These are phyloP conservation scores for Voacanga thouarsii DNA, from an alignment of 257 asterid genomes.

Conservation along the genomic window DNA sequence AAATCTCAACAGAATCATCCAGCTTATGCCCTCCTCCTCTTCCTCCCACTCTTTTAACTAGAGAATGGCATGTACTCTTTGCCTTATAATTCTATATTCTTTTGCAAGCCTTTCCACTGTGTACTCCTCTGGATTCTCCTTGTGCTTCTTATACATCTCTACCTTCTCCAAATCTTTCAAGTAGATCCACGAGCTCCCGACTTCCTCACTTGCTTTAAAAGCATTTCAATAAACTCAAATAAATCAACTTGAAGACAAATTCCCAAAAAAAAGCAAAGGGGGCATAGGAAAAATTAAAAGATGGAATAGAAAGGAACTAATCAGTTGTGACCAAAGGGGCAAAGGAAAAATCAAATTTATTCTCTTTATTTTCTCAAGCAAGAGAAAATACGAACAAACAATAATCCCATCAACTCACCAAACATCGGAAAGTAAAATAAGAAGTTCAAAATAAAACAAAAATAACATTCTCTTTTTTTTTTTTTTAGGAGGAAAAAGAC, in stretches of 20 bases:
- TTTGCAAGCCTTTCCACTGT: too few relatives aligned
- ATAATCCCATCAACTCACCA: too few relatives aligned
- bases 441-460: too few relatives aligned
- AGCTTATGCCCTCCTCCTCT: slow-evolving; percentile 72
- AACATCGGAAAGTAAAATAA: too few relatives aligned
- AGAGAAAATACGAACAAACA: too few relatives aligned
- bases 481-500: background rate
- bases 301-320: slow-evolving; percentile 24
- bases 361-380: too few relatives aligned
- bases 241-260: background rate
- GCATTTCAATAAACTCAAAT: slow-evolving; percentile 13
- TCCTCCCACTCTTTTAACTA: too few relatives aligned
- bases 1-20: slow-evolving; percentile 66
- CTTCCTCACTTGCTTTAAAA: slow-evolving; percentile 61
- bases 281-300: background rate
- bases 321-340: slow-evolving; percentile 93
- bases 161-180: slow-evolving; percentile 76
- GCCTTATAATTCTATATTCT: too few relatives aligned
- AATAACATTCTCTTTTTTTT: too few relatives aligned
- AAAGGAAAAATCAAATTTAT: too few relatives aligned
- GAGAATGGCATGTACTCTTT: too few relatives aligned
- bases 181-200: slow-evolving; percentile 87
- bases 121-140: slow-evolving; percentile 72
- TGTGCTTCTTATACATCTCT: slow-evolving; percentile 83
- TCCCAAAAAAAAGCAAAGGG: too few relatives aligned